phyloP scores from a whole-genome alignment of 441 rosid species.

The Breynia disticha region DNA sequence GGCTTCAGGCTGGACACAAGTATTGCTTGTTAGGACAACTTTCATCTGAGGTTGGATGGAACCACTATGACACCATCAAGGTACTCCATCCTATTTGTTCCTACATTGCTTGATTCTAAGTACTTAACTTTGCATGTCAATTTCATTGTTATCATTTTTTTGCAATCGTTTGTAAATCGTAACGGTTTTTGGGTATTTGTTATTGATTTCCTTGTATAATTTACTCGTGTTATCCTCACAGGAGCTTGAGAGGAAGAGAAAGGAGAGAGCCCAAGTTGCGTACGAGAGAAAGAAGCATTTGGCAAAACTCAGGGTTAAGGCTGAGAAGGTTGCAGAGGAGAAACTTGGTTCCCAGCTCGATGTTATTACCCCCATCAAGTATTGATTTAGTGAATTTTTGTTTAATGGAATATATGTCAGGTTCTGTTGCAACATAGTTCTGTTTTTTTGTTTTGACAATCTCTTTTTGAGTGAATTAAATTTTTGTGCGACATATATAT shows the following conservation, averaged over 20 bases:
- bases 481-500: conserved; percentile 1
- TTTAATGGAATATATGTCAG: conserved; percentile 1
- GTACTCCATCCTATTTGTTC: conserved; percentile 24
- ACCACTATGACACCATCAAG: conserved; percentile 81
- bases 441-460: not conserved
- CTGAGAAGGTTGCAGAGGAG: conserved; percentile 69
- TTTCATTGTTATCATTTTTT: not conserved
- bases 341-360: conserved; percentile 69
- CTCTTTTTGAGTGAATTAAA: not conserved
- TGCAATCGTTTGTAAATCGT: too few relatives aligned
- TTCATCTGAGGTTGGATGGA: conserved; percentile 90
- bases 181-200: not conserved
- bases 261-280: conserved; percentile 56
- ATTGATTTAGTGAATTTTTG: conserved; percentile 24
- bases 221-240: conserved; percentile 9
- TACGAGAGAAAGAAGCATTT: conserved; percentile 82
- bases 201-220: not conserved
- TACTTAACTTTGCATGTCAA: not conserved
- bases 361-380: conserved; percentile 56
- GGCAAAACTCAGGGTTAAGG: conserved; percentile 54
- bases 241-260: conserved; percentile 78
- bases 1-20: conserved; percentile 81
- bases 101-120: not conserved
- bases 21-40: conserved; percentile 65
- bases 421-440: conserved; percentile 1